Evolutionary conservation across 140 eudicot genomes (phyloP).

Genomic region (Oenanthe javanica): DNA sequence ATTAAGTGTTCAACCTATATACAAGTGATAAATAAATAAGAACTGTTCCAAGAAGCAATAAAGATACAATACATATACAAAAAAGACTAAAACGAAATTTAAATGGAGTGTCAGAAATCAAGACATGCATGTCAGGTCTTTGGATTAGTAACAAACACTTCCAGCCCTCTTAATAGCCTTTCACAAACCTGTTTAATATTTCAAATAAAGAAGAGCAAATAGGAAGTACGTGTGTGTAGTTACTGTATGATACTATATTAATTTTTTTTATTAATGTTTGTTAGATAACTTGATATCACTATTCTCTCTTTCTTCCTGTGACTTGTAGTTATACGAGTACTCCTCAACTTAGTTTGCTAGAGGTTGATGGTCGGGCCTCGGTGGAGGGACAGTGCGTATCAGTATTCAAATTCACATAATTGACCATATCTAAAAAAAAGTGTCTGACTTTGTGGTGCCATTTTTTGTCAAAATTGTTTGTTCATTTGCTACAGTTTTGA

Average conservation of each 20-base stretch:
- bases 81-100: background rate
- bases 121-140: background rate
- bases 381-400: background rate
- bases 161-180: background rate
- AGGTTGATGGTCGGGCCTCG: background rate
- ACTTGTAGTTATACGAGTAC: background rate
- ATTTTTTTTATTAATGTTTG: background rate
- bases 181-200: background rate
- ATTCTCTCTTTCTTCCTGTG: background rate
- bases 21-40: background rate
- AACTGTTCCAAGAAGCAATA: background rate
- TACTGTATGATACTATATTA: background rate
- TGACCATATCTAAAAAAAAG: background rate
- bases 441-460: background rate
- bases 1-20: constrained; percentile 88
- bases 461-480: background rate
- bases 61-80: background rate
- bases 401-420: background rate
- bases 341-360: background rate
- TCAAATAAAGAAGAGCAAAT: background rate
- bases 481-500: background rate
- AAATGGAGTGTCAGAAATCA: background rate
- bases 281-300: background rate
- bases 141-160: background rate
- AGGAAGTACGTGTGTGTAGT: background rate